Percentiles rank a stretch among this genome's conserved stretches.
phyloP scores from a whole-genome alignment of 2,329 filamentous ascomycete species.

The Gaeumannomyces tritici region DNA sequence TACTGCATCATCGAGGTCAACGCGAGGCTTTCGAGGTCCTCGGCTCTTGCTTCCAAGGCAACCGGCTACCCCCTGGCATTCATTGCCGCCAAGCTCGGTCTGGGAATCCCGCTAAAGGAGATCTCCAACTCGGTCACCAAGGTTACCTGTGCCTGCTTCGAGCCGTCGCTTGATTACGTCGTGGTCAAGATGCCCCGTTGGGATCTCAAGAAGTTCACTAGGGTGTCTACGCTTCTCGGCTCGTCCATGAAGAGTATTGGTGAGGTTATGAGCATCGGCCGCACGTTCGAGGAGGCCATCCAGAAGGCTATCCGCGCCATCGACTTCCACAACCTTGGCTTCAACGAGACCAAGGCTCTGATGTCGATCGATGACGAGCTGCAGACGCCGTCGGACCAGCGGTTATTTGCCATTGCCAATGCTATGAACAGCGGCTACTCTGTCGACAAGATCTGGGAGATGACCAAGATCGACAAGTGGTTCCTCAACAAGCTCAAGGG shows the following conservation, averaged over 20 bases:
- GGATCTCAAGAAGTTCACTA: constrained; percentile 98
- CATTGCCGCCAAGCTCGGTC: constrained; percentile 91
- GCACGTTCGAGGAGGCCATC: constrained; percentile 95
- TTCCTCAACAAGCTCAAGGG: constrained; percentile 89
- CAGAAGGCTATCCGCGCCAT: constrained; percentile 96
- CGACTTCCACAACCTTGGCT: constrained; percentile 91
- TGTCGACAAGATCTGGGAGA: constrained; percentile 94
- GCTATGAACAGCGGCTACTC: constrained; percentile 92
- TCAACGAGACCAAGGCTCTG: constrained; percentile 81
- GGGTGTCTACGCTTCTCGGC: constrained; percentile 89
- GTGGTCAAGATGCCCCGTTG: constrained; percentile 98
- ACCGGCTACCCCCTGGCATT: constrained; percentile 96
- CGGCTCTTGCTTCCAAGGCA: constrained; percentile 92
- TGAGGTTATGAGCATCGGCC: constrained; percentile 96
- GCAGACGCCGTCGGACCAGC: constrained; percentile 94
- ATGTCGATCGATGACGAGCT: constrained; percentile 96
- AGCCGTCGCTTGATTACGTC: constrained; percentile 94
- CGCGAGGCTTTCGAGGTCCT: constrained; percentile 93
- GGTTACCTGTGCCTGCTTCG: constrained; percentile 93
- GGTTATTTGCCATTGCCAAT: constrained; percentile 94
- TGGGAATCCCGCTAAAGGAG: constrained; percentile 90
- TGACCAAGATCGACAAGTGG: constrained; percentile 99
- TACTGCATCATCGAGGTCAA: constrained; percentile 99
- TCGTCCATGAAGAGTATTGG: constrained; percentile 99
- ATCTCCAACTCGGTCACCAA: constrained; percentile 95